A percentile compares a stretch with the other conserved stretches of the same genome.
phyloP scores from a whole-genome alignment of 768 basidiomycete species.

The Podaxis sp. region DNA sequence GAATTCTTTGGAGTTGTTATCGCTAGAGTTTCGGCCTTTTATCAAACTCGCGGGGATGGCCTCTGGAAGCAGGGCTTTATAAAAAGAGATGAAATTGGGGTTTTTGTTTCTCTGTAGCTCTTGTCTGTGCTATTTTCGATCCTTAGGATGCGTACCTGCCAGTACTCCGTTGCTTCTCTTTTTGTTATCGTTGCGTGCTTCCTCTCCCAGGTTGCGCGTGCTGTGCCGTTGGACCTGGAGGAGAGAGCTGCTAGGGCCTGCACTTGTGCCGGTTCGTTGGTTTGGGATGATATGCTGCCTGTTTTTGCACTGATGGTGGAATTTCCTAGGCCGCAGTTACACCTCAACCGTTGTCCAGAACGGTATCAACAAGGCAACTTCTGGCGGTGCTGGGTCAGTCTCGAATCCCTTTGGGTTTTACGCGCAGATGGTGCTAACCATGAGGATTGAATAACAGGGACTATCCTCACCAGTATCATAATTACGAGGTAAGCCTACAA shows the following conservation, averaged over 20 bases:
- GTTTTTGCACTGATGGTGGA: background rate
- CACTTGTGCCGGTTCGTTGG: slow-evolving; percentile 8
- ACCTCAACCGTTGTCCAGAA: background rate
- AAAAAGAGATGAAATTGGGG: too few species aligned
- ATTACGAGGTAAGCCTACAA: background rate
- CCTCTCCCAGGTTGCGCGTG: background rate
- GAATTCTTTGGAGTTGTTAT: background rate
- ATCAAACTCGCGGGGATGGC: background rate
- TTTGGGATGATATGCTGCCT: background rate
- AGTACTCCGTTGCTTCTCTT: background rate
- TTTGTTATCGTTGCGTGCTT: background rate
- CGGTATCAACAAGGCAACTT: background rate
- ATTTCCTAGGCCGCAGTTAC: background rate
- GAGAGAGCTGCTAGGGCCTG: background rate
- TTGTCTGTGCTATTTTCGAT: background rate
- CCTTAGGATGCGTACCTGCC: background rate
- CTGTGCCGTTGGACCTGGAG: slow-evolving; percentile 3
- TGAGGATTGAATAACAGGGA: background rate
- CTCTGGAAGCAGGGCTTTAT: too few species aligned
- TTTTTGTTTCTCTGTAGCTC: too few species aligned
- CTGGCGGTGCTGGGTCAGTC: background rate
- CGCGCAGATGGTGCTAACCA: background rate
- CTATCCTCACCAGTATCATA: background rate
- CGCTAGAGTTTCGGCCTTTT: background rate
- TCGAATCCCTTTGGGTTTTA: background rate